Evolutionary conservation across 352 stramenopile genomes (phyloP).

Genomic region (Phytophthora sojae): DNA sequence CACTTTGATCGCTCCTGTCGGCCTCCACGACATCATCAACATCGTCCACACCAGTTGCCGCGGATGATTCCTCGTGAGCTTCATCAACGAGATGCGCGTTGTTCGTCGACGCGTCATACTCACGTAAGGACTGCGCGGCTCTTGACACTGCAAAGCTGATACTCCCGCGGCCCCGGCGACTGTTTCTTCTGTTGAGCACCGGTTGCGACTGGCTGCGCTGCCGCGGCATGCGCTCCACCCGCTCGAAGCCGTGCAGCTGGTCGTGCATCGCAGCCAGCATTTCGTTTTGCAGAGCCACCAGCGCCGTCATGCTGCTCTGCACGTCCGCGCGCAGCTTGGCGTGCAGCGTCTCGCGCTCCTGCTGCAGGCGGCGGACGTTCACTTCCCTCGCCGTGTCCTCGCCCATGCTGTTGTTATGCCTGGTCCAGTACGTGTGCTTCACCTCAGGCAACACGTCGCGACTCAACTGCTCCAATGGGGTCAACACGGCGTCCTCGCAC

Average conservation of each 20-base stretch:
- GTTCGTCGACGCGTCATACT: neutral
- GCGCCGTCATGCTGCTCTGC: slow-evolving; percentile 57
- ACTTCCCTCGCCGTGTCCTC: slow-evolving; percentile 33
- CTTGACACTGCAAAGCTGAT: slow-evolving; percentile 10
- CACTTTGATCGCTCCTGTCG: slow-evolving; percentile 2
- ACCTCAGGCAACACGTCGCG: slow-evolving; percentile 69
- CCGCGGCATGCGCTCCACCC: slow-evolving; percentile 25
- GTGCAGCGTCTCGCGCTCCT: slow-evolving; percentile 62
- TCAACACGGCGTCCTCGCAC: slow-evolving; percentile 56
- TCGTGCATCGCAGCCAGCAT: slow-evolving; percentile 49
- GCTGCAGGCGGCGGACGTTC: slow-evolving; percentile 54
- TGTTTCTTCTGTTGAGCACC: slow-evolving; percentile 26
- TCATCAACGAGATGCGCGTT: slow-evolving; percentile 1
- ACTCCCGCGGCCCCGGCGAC: slow-evolving; percentile 4
- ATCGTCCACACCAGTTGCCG: neutral
- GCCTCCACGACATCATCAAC: neutral
- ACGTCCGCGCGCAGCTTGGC: slow-evolving; percentile 53
- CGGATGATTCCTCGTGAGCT: slow-evolving; percentile 1
- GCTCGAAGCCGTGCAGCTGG: slow-evolving; percentile 46
- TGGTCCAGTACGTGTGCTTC: slow-evolving; percentile 83
- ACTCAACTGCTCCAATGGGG: slow-evolving; percentile 51
- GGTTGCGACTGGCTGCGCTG: slow-evolving; percentile 32
- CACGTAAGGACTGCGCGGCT: neutral
- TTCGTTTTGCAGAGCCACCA: slow-evolving; percentile 59
- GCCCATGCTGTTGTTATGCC: slow-evolving; percentile 36